Evolutionary conservation across 2,329 filamentous ascomycete genomes (phyloP).

Genomic region (Endoconidiophora polonica): DNA sequence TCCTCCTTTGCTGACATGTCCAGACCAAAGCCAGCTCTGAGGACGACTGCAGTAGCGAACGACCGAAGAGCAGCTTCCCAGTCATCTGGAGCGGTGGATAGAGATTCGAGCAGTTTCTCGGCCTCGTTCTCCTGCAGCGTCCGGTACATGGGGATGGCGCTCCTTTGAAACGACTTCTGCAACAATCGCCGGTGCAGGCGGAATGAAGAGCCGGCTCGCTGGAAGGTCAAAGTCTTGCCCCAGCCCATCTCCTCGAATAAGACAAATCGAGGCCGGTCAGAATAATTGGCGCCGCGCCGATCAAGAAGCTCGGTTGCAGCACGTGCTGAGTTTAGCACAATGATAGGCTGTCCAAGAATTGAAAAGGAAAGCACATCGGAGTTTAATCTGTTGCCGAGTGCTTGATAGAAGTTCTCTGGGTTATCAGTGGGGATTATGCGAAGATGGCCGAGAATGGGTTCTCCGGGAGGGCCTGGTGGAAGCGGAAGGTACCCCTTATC

Average conservation of each 20-base stretch:
- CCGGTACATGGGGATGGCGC: slow-evolving; percentile 23
- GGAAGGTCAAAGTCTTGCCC: slow-evolving; percentile 24
- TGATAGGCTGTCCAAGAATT: slow-evolving; percentile 25
- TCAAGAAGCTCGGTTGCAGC: slow-evolving; percentile 29
- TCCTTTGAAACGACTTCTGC: slow-evolving; percentile 26
- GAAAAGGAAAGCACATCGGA: slow-evolving; percentile 28
- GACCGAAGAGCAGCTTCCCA: slow-evolving; percentile 23
- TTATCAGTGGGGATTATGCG: slow-evolving; percentile 24
- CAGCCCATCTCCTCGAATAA: slow-evolving; percentile 27
- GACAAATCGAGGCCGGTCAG: slow-evolving; percentile 29
- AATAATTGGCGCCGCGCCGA: slow-evolving; percentile 26
- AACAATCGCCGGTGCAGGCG: slow-evolving; percentile 27
- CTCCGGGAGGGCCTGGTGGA: slow-evolving; percentile 21
- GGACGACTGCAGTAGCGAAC: slow-evolving; percentile 25
- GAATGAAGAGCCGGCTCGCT: slow-evolving; percentile 28
- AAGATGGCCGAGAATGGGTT: slow-evolving; percentile 27
- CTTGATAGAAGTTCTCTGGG: slow-evolving; percentile 20
- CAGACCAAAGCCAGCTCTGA: slow-evolving; percentile 27
- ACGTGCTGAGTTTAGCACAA: slow-evolving; percentile 26
- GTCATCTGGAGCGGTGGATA: slow-evolving; percentile 18
- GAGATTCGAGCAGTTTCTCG: slow-evolving; percentile 24
- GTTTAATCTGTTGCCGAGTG: slow-evolving; percentile 32
- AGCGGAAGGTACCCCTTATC: slow-evolving; percentile 14
- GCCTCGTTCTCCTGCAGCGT: slow-evolving; percentile 26
- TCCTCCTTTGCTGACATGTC: slow-evolving; percentile 14